Conservation (phyloP, 371 early-diverging fungal species). For the Apophysomyces variabilis region DNA sequence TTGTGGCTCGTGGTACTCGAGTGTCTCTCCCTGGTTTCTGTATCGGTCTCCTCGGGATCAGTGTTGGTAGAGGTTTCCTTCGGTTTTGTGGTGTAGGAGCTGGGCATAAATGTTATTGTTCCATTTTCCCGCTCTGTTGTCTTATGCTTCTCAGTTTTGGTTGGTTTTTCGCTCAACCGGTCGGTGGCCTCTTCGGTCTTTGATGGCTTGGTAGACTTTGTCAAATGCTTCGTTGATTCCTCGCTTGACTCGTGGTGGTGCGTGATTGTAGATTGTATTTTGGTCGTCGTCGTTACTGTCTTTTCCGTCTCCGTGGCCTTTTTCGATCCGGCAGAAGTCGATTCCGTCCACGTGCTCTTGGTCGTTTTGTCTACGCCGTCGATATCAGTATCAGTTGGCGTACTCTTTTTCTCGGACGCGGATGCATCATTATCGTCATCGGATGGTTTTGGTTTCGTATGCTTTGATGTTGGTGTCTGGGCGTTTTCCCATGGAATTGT, state of each 20-base stretch:
- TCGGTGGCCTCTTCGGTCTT: not conserved
- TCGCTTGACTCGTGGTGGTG: too few relatives aligned
- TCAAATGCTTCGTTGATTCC: too few relatives aligned
- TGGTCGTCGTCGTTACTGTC: not conserved
- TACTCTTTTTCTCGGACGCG: constrained; percentile 5
- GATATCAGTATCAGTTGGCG: constrained; percentile 7
- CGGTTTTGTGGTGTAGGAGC: not conserved
- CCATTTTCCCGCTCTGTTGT: not conserved
- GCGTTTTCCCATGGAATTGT: not conserved
- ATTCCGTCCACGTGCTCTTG: constrained; percentile 7
- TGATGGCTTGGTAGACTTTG: not conserved
- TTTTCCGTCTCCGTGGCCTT: constrained; percentile 3
- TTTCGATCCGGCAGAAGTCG: not conserved
- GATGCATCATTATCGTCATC: constrained; percentile 9
- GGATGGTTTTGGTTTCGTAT: not conserved
- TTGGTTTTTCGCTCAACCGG: not conserved
- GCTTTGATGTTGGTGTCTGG: not conserved
- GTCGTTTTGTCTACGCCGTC: not conserved
- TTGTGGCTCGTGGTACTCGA: too few relatives aligned
- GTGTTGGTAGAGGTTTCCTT: not conserved
- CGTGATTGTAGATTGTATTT: not conserved
- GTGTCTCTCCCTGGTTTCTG: too few relatives aligned
- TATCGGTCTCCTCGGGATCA: not conserved
- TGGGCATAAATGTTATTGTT: not conserved
- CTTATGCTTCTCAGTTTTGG: not conserved